Evolutionary conservation across 148 eudicot species (phyloP).

Genomic region (Vaccinium myrtillus): DNA sequence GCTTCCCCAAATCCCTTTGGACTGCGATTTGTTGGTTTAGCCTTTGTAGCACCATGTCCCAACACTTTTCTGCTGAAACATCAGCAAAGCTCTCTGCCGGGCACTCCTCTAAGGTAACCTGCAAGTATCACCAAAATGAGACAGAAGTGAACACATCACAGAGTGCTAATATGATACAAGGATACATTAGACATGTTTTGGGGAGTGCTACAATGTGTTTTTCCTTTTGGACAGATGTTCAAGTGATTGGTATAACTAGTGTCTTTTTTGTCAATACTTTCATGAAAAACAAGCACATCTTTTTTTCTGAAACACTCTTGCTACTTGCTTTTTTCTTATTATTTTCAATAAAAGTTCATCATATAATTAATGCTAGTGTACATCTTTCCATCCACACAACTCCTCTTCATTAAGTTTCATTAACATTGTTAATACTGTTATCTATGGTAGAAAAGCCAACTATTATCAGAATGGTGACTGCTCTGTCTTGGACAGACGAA

Average conservation of each 20-base stretch:
- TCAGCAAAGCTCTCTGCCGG: constrained; percentile 32
- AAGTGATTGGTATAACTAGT: not conserved
- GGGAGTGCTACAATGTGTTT: not conserved
- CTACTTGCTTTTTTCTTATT: not conserved
- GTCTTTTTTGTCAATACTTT: not conserved
- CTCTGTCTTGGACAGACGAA: not conserved
- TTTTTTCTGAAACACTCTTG: not conserved
- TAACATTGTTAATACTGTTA: not conserved
- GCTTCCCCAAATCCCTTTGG: constrained; percentile 20
- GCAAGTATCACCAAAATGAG: constrained; percentile 9
- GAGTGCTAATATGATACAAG: not conserved
- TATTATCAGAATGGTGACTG: not conserved
- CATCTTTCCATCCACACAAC: not conserved
- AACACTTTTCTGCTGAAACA: constrained; percentile 37
- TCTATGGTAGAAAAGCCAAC: not conserved
- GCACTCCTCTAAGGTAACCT: constrained; percentile 48
- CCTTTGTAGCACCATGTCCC: constrained; percentile 42
- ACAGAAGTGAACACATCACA: not conserved
- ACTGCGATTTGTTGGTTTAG: constrained; percentile 35
- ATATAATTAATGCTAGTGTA: too few relatives aligned
- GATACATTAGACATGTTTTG: not conserved
- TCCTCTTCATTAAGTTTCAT: not conserved
- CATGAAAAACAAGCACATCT: not conserved
- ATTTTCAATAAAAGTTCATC: not conserved
- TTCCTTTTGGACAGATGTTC: not conserved